A percentile compares a stretch with the other conserved stretches of the same genome.
Conservation (phyloP, 176 grass and related monocot species). For the Oryza longistaminata region DNA sequence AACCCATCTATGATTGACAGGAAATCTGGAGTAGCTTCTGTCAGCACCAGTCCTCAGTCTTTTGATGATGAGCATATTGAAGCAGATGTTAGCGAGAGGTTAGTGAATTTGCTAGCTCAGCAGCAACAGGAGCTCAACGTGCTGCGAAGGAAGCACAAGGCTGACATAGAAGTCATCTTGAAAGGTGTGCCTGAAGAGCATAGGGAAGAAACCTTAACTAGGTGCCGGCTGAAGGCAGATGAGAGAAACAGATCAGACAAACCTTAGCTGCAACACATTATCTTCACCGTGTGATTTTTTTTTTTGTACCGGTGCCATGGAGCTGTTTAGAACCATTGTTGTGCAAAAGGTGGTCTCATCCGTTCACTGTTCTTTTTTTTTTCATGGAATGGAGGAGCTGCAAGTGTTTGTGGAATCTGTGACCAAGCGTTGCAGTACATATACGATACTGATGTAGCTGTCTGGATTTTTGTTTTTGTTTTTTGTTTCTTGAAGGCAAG, state of each 20-base stretch:
- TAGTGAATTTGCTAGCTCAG: constrained; percentile 38
- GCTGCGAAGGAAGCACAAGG: constrained; percentile 47
- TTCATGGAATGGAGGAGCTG: constrained; percentile 38
- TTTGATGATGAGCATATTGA: not conserved
- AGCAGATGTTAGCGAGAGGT: constrained; percentile 19
- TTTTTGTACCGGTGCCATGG: constrained; percentile 12
- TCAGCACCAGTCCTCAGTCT: not conserved
- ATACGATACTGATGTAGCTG: not conserved
- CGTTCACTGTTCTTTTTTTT: constrained; percentile 29
- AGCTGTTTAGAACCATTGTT: constrained; percentile 30
- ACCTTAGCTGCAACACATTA: constrained; percentile 2
- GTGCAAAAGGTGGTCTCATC: constrained; percentile 31
- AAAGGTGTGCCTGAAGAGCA: constrained; percentile 38
- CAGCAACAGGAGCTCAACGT: constrained; percentile 51
- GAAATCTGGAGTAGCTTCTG: constrained; percentile 12
- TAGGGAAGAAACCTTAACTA: constrained; percentile 44
- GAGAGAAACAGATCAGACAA: constrained; percentile 9
- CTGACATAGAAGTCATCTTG: constrained; percentile 40
- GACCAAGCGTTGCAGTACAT: not conserved
- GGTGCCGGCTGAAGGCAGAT: constrained; percentile 48
- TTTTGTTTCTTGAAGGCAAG: not conserved
- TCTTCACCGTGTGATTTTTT: not conserved
- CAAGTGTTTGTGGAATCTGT: constrained; percentile 32
- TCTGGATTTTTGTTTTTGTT: constrained; percentile 12
- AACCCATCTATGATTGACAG: not conserved